A percentile compares a stretch with the other conserved stretches of the same genome.
Conservation (phyloP, 495 filamentous ascomycete species). For the Friedmanniomyces simplex region DNA sequence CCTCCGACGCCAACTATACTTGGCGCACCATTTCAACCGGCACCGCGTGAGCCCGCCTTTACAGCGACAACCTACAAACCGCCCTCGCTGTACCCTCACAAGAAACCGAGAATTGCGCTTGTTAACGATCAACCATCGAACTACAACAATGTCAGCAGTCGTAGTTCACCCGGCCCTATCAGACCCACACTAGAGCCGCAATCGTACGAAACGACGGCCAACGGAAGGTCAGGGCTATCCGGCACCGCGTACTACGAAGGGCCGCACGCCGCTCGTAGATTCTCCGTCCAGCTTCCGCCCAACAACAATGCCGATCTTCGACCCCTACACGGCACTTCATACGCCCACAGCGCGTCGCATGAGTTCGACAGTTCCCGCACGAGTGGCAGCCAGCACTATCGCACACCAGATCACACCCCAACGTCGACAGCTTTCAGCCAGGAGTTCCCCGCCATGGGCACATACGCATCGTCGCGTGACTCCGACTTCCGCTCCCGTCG, state of each 20-base stretch:
- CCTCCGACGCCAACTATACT: conserved; percentile 10
- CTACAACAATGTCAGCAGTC: not conserved
- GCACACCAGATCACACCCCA: not conserved
- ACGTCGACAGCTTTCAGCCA: not conserved
- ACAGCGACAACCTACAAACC: conserved; percentile 14
- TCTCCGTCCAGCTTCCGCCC: not conserved
- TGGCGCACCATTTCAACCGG: not conserved
- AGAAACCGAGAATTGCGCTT: conserved; percentile 5
- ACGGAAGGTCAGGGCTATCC: not conserved
- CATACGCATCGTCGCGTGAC: not conserved
- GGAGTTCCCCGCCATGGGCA: not conserved
- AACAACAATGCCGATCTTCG: not conserved
- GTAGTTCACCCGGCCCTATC: not conserved
- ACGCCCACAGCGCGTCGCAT: not conserved
- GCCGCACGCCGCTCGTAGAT: not conserved
- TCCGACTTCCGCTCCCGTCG: not conserved
- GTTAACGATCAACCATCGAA: not conserved
- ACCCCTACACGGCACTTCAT: not conserved
- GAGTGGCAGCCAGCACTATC: not conserved
- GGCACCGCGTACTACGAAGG: not conserved
- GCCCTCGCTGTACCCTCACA: conserved; percentile 16
- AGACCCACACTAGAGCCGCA: not conserved
- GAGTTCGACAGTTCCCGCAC: not conserved
- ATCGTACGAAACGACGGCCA: not conserved
- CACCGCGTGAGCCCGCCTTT: conserved; percentile 11